phyloP scores from a whole-genome alignment of 257 asterid species.

The Penstemon davidsonii region DNA sequence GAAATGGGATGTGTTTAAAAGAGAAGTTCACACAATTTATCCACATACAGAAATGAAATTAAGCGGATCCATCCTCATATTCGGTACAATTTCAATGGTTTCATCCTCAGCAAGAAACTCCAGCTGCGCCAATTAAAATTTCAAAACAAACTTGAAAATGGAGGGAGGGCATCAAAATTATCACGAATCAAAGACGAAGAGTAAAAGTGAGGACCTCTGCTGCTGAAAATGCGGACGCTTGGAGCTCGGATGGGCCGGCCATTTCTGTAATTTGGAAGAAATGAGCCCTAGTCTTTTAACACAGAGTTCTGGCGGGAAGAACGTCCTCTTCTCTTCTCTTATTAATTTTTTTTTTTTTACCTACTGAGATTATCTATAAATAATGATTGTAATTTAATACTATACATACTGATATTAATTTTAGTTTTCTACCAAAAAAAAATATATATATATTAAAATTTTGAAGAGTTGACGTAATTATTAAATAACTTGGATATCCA shows the following conservation, averaged over 20 bases:
- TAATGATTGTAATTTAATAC: no score
- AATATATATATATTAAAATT: no score
- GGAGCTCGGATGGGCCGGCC: slow-evolving; percentile 58
- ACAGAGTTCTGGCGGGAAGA: no score
- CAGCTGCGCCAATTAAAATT: slow-evolving; percentile 48
- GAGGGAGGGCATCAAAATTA: neutral
- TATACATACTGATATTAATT: no score
- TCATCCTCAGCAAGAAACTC: slow-evolving; percentile 99
- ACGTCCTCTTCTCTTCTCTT: no score
- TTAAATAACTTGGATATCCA: no score
- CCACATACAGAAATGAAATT: slow-evolving; percentile 67
- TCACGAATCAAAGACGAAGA: neutral
- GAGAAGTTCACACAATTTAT: neutral
- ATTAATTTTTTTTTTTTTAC: no score
- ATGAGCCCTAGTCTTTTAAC: no score
- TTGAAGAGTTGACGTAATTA: no score
- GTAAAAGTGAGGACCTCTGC: slow-evolving; percentile 56
- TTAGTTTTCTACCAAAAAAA: no score
- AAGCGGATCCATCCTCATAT: slow-evolving; percentile 80
- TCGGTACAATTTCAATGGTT: slow-evolving; percentile 71
- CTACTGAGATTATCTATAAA: no score
- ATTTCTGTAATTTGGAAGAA: slow-evolving; percentile 26
- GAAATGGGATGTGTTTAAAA: neutral
- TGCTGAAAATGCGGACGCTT: slow-evolving; percentile 66
- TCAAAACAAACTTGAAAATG: slow-evolving; percentile 7